Base-by-base conservation (phyloP, 805 yeast genomes). In the Danielia reshetovae region DNA sequence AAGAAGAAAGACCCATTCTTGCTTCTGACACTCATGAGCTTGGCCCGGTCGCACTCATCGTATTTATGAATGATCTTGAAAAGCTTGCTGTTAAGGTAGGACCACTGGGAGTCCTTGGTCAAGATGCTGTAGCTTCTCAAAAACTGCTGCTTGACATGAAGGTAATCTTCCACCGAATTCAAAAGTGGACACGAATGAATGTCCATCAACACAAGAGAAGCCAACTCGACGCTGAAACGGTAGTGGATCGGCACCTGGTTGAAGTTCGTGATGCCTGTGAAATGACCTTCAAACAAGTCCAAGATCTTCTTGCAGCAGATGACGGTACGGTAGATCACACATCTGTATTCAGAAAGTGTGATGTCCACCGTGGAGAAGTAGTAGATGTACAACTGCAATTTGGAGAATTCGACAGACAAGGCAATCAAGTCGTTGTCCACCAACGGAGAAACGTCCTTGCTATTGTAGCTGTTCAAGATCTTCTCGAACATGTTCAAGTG, bases 401-500 rank as follows among this genome's bases (percentile, higher is more conserved):
- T 62, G 8, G 69, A 54, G 42, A 49, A 65, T 35, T 60, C 64
- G 15, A 65, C 51, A 9, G 68, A 54, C 12, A 65, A 41, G 24
- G 52, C 39, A 5, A 63, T 53, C 35, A 63, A 49, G 37, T 50
- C 51, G 24, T 46, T 43, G 13, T 36, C 22, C 18, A 52, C 42
- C 24, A 53, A 34, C 5, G 52, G 46, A 15, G 54, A 48, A 6
- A 38, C 34, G 7, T 39, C 32, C 15, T 24, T 18, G 21, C 40
- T 39, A 16, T 43, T 41, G 30, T 61, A 52, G 28, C 65, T 62
- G 32, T 53, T 49, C 30, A 68, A 44, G 21, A 67, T 66, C 9
- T 54, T 56, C 38, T 68, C 73, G 49, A 63, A 67, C 72, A 68
- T 67, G 43, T 61, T 55, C 40, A 68, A 50, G 39, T 60, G 61